Percentiles rank a stretch among this genome's conserved stretches.
Evolutionary conservation across 2,329 filamentous ascomycete species (phyloP).

Genomic region (Neopestalotiopsis rosae): DNA sequence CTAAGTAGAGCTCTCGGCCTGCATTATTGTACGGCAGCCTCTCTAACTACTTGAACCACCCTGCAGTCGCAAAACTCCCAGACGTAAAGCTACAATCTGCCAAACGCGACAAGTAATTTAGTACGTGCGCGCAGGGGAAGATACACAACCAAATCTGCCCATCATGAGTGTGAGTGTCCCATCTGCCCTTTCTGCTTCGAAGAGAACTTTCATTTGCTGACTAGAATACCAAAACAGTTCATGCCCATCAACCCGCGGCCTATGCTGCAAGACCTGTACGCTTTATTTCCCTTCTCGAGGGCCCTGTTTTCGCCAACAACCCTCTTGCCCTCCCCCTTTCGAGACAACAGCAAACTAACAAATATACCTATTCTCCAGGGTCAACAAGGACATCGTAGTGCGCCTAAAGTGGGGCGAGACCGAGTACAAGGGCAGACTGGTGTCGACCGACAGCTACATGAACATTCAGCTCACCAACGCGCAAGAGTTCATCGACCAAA

Average conservation of each 20-base stretch:
- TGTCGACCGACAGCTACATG: constrained; percentile 98
- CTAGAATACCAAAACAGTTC: constrained; percentile 57
- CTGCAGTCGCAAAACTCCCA: constrained; percentile 11
- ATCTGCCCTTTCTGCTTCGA: not conserved
- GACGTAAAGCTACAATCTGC: constrained; percentile 13
- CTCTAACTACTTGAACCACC: not conserved
- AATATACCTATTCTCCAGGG: constrained; percentile 50
- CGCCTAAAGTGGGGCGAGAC: constrained; percentile 98
- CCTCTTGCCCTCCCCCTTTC: not conserved
- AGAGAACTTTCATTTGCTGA: not conserved
- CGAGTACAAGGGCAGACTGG: constrained; percentile 93
- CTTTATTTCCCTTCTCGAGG: constrained; percentile 27
- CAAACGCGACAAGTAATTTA: constrained; percentile 8
- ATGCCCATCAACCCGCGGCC: constrained; percentile 96
- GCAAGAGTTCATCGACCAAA: constrained; percentile 89
- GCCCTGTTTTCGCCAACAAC: constrained; percentile 3
- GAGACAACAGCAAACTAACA: not conserved
- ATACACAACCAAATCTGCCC: constrained; percentile 23
- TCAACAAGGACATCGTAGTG: constrained; percentile 89
- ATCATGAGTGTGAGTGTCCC: constrained; percentile 41
- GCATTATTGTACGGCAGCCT: not conserved
- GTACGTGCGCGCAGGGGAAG: not conserved
- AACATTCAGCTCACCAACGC: constrained; percentile 92
- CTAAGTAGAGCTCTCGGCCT: not conserved
- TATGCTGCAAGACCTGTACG: constrained; percentile 90